Conservation (phyloP, 257 asterid genomes). For the Rubia yunnanensis region DNA sequence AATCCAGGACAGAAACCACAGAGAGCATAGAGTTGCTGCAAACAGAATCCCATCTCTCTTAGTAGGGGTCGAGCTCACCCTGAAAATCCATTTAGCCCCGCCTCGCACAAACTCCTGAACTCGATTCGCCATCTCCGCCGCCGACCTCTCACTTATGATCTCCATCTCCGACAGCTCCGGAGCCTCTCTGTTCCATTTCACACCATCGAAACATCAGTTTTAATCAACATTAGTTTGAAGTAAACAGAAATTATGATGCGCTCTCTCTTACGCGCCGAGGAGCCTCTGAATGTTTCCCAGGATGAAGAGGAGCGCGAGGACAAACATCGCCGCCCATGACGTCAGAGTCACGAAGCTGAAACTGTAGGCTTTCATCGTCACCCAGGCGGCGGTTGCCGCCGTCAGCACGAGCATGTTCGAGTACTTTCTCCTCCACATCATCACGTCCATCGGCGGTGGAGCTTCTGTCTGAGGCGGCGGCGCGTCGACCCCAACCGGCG, state of each 20-base stretch:
- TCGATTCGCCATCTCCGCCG: slow-evolving; percentile 22
- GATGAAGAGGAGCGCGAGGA: slow-evolving; percentile 28
- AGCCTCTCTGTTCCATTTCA: slow-evolving; percentile 33
- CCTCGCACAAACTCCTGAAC: slow-evolving; percentile 25
- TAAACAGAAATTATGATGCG: too few relatives aligned
- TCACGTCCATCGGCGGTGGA: slow-evolving; percentile 22
- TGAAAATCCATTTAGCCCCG: slow-evolving; percentile 30
- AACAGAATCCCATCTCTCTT: slow-evolving; percentile 47
- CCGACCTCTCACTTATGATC: slow-evolving; percentile 38
- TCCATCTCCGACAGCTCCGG: slow-evolving; percentile 39
- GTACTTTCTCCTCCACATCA: slow-evolving; percentile 50
- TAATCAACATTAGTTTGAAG: too few relatives aligned
- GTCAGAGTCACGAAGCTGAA: slow-evolving; percentile 33
- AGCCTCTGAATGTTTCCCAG: slow-evolving; percentile 45
- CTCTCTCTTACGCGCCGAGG: slow-evolving; percentile 41
- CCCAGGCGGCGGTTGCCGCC: slow-evolving; percentile 40
- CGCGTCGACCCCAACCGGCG: not conserved
- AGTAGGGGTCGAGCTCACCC: slow-evolving; percentile 19
- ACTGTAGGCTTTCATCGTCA: slow-evolving; percentile 34
- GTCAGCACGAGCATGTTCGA: slow-evolving; percentile 23
- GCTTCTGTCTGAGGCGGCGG: not conserved
- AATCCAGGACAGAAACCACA: slow-evolving; percentile 28
- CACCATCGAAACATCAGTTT: too few relatives aligned
- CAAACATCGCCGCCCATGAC: slow-evolving; percentile 43
- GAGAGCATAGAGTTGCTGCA: slow-evolving; percentile 23